phyloP scores from a whole-genome alignment of 1,284 basidiomycete genomes.

The Exobasidium cylindrosporum region DNA sequence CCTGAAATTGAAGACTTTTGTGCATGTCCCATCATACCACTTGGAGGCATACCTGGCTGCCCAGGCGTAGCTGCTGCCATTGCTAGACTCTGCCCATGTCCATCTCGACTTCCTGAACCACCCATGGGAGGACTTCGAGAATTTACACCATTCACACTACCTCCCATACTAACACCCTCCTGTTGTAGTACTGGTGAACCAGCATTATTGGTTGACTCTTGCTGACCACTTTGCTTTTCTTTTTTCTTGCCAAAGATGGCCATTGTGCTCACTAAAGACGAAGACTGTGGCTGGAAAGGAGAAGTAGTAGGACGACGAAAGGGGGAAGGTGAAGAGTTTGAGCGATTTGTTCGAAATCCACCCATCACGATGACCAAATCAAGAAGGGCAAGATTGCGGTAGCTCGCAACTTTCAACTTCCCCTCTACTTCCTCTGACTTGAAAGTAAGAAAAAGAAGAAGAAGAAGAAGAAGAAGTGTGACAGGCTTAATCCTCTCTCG shows the following conservation, averaged over 20 bases:
- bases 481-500: no score
- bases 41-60: slow-evolving; percentile 4
- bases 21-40: slow-evolving; percentile 3
- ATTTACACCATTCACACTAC: neutral
- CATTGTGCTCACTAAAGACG: no score
- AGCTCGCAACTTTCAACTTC: no score
- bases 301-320: no score
- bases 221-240: slow-evolving; percentile 32
- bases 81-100: neutral
- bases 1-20: slow-evolving; percentile 23
- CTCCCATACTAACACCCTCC: neutral
- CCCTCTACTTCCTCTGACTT: no score
- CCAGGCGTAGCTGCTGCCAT: neutral
- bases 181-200: slow-evolving; percentile 29
- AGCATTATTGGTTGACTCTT: slow-evolving; percentile 22
- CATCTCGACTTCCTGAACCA: slow-evolving; percentile 6
- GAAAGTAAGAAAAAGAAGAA: no score
- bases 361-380: no score
- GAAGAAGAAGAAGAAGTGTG: no score
- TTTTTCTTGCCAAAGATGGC: slow-evolving; percentile 53
- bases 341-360: no score
- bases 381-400: no score
- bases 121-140: neutral
- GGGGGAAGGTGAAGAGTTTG: no score
- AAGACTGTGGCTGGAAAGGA: no score